Evolutionary conservation across 2,329 filamentous ascomycete genomes (phyloP).

Genomic region (Pseudopyrenochaeta lycopersici): DNA sequence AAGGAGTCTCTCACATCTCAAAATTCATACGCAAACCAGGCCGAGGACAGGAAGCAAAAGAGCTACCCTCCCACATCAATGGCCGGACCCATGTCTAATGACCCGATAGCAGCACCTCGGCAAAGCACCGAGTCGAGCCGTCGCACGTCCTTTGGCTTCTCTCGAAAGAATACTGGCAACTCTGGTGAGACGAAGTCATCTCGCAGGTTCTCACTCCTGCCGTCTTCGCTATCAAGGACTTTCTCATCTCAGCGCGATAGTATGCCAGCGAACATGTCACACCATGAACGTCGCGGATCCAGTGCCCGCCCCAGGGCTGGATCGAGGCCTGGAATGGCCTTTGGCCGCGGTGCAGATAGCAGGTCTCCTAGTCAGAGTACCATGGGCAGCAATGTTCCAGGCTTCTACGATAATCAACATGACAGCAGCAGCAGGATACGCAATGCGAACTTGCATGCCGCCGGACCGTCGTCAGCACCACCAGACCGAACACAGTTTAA

Average conservation of each 20-base stretch:
- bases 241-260: conserved; percentile 51
- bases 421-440: conserved; percentile 40
- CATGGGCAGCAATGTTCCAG: conserved; percentile 53
- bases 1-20: conserved; percentile 48
- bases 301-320: conserved; percentile 39
- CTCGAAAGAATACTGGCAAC: conserved; percentile 55
- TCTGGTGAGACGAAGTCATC: conserved; percentile 50
- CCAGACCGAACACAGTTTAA: conserved; percentile 49
- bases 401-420: conserved; percentile 53
- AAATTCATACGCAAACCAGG: conserved; percentile 57
- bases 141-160: conserved; percentile 61
- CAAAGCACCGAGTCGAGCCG: conserved; percentile 60
- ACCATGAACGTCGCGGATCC: conserved; percentile 46
- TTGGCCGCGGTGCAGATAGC: conserved; percentile 52
- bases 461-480: conserved; percentile 46
- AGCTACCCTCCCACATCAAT: conserved; percentile 93
- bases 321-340: conserved; percentile 52
- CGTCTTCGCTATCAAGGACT: conserved; percentile 58
- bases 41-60: conserved; percentile 66
- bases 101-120: conserved; percentile 55
- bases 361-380: conserved; percentile 57
- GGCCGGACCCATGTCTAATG: conserved; percentile 73
- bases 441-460: conserved; percentile 20
- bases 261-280: conserved; percentile 36
- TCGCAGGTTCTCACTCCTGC: conserved; percentile 61